A percentile compares a stretch with the other conserved stretches of the same genome.
phyloP scores from a whole-genome alignment of 2,329 filamentous ascomycete genomes.

The Emergomyces africanus region DNA sequence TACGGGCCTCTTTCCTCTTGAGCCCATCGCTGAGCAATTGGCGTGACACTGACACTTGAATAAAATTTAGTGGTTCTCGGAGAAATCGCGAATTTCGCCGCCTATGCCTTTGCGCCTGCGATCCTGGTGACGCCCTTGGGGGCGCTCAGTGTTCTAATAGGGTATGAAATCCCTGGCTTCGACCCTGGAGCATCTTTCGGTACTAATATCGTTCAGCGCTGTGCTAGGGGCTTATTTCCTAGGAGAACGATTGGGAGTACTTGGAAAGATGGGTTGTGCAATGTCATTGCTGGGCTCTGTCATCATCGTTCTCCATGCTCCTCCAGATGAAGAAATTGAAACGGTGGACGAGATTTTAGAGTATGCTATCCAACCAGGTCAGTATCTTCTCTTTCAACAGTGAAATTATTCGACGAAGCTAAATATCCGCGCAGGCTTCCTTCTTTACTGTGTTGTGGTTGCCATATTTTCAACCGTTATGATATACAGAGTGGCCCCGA shows the following conservation, averaged over 20 bases:
- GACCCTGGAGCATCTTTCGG: background rate
- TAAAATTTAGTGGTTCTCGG: constrained; percentile 64
- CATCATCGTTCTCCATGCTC: constrained; percentile 94
- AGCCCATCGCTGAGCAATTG: background rate
- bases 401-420: constrained; percentile 1
- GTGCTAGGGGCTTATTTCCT: constrained; percentile 93
- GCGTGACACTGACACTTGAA: constrained; percentile 3
- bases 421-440: constrained; percentile 51
- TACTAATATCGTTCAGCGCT: constrained; percentile 40
- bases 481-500: constrained; percentile 89
- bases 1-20: constrained; percentile 34
- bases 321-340: constrained; percentile 79
- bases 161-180: constrained; percentile 30
- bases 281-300: constrained; percentile 93
- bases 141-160: constrained; percentile 87
- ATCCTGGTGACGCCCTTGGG: constrained; percentile 94
- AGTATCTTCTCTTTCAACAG: constrained; percentile 13
- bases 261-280: constrained; percentile 90
- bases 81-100: constrained; percentile 93
- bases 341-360: constrained; percentile 85
- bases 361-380: constrained; percentile 86
- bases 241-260: constrained; percentile 72
- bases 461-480: constrained; percentile 76
- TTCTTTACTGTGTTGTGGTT: constrained; percentile 72
- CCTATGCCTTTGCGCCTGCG: constrained; percentile 96